Conservation (phyloP, 2,329 filamentous ascomycete genomes). For the Fusarium robinianum region DNA sequence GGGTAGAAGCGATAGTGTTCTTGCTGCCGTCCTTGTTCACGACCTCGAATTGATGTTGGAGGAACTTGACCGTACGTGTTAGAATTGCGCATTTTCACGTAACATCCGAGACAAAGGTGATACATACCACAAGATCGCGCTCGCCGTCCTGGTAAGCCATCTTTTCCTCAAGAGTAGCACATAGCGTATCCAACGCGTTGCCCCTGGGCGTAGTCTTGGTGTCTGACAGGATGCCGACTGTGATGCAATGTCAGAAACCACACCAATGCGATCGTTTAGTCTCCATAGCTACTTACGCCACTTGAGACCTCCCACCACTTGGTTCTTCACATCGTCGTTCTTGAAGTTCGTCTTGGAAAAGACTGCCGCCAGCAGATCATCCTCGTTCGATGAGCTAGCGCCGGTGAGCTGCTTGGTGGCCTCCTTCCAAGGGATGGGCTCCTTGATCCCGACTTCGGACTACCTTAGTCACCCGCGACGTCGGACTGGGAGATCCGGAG, state of each 20-base stretch:
- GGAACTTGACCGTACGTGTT: constrained; percentile 78
- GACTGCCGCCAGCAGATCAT: constrained; percentile 75
- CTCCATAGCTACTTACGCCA: constrained; percentile 52
- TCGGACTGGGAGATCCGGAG: too few relatives aligned
- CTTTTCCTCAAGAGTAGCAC: constrained; percentile 64
- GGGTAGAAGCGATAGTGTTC: too few relatives aligned
- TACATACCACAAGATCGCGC: constrained; percentile 62
- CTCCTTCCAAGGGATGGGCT: constrained; percentile 78
- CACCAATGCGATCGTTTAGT: constrained; percentile 50
- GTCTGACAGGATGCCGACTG: constrained; percentile 55
- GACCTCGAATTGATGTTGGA: constrained; percentile 68
- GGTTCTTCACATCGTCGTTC: constrained; percentile 64
- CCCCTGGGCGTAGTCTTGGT: constrained; percentile 61
- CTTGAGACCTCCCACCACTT: constrained; percentile 70
- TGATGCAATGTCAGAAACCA: constrained; percentile 60
- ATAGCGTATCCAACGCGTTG: constrained; percentile 73
- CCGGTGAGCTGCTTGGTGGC: constrained; percentile 78
- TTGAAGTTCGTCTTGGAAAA: constrained; percentile 62
- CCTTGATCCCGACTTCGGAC: too few relatives aligned
- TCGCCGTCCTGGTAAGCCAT: constrained; percentile 72
- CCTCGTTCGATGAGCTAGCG: constrained; percentile 65
- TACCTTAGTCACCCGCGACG: too few relatives aligned
- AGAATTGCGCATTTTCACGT: constrained; percentile 45
- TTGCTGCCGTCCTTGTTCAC: constrained; percentile 61
- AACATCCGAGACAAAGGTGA: not conserved